A percentile compares a stretch with the other conserved stretches of the same genome.
phyloP scores from a whole-genome alignment of 148 eudicot species.

The Salicornia ramosissima region DNA sequence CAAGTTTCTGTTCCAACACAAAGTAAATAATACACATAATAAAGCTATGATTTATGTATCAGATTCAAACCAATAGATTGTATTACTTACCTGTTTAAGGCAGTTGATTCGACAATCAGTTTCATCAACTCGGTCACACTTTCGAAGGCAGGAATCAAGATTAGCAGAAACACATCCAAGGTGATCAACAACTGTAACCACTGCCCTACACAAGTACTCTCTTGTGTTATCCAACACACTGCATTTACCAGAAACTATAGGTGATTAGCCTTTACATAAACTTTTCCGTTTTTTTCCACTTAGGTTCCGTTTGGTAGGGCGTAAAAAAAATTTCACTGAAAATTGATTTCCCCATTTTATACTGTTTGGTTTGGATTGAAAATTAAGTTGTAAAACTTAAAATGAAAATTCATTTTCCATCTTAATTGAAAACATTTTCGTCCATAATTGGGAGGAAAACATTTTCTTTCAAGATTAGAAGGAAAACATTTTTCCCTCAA shows the following conservation, averaged over 20 bases:
- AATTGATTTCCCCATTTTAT: too few relatives aligned
- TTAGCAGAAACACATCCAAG: constrained; percentile 62
- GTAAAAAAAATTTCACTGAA: too few relatives aligned
- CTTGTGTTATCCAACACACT: constrained; percentile 67
- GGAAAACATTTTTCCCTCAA: too few relatives aligned
- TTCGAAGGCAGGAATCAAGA: constrained; percentile 40
- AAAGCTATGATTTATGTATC: background rate
- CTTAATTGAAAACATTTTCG: too few relatives aligned
- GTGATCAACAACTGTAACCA: constrained; percentile 69
- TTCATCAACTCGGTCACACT: constrained; percentile 36
- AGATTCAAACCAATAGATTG: background rate
- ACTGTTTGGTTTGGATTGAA: too few relatives aligned
- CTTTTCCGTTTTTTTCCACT: too few relatives aligned
- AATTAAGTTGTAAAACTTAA: too few relatives aligned
- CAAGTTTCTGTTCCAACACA: constrained; percentile 41
- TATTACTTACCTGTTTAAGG: constrained; percentile 50
- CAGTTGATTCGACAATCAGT: constrained; percentile 45
- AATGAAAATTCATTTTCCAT: too few relatives aligned
- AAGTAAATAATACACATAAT: background rate
- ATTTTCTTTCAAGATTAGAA: too few relatives aligned
- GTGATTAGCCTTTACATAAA: background rate
- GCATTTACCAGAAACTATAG: constrained; percentile 6
- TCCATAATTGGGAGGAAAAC: too few relatives aligned
- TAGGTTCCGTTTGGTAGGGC: too few relatives aligned
- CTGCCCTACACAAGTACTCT: constrained; percentile 64